These are phyloP conservation scores for Stropharia rugosoannulata DNA, from an alignment of 768 basidiomycete species.

Conservation along the genomic window DNA sequence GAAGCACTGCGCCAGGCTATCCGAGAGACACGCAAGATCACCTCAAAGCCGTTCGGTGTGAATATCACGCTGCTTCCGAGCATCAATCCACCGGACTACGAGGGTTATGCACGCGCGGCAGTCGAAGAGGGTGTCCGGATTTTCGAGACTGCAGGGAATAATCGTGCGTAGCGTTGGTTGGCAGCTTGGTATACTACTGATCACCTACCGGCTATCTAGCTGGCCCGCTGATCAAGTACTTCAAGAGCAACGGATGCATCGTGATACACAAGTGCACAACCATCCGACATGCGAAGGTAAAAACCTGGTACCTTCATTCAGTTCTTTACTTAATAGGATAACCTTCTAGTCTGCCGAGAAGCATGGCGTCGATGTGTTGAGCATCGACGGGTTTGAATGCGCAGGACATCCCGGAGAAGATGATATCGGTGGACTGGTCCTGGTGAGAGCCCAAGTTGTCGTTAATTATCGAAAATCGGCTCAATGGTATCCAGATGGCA, in stretches of 20 bases:
- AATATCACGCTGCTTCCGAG: slow-evolving; percentile 86
- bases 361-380: slow-evolving; percentile 82
- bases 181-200: background rate
- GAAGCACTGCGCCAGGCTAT: slow-evolving; percentile 81
- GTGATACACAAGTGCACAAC: slow-evolving; percentile 92
- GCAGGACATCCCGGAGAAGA: slow-evolving; percentile 96
- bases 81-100: slow-evolving; percentile 91
- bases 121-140: slow-evolving; percentile 87
- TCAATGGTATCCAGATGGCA: slow-evolving; percentile 56
- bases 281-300: slow-evolving; percentile 80
- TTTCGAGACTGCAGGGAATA: slow-evolving; percentile 93
- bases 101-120: slow-evolving; percentile 76
- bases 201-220: slow-evolving; percentile 39
- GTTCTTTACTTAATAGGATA: background rate
- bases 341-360: slow-evolving; percentile 46
- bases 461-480: background rate
- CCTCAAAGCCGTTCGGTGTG: slow-evolving; percentile 78
- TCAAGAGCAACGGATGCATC: slow-evolving; percentile 75
- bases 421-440: slow-evolving; percentile 83
- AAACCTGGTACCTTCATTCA: background rate
- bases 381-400: slow-evolving; percentile 92
- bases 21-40: slow-evolving; percentile 67
- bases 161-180: slow-evolving; percentile 49
- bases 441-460: slow-evolving; percentile 46
- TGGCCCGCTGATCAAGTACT: slow-evolving; percentile 72